These are phyloP conservation scores for Syzygium grande DNA, from an alignment of 345 rosid species.

Conservation along the genomic window DNA sequence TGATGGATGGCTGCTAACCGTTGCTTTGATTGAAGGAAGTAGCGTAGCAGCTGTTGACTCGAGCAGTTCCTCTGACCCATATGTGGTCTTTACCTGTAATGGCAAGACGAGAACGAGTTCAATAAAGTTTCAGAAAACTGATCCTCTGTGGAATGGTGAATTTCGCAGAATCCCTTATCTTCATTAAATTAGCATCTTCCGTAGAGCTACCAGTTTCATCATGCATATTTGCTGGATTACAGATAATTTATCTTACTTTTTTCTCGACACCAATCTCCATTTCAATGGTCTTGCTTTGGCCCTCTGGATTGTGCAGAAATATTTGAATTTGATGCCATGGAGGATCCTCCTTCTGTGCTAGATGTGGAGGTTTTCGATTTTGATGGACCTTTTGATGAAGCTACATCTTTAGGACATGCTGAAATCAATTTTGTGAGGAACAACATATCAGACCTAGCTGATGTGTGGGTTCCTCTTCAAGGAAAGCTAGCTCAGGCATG, in stretches of 20 bases:
- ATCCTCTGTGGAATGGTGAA: slow-evolving; percentile 91
- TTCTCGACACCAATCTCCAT: background rate
- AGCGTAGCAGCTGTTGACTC: slow-evolving; percentile 88
- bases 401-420: slow-evolving; percentile 76
- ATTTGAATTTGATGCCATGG: slow-evolving; percentile 96
- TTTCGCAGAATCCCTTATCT: background rate
- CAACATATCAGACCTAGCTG: slow-evolving; percentile 80
- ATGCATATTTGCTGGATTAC: background rate
- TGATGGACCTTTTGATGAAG: slow-evolving; percentile 90
- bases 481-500: slow-evolving; percentile 92
- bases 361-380: slow-evolving; percentile 90
- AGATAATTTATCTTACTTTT: background rate
- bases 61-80: slow-evolving; percentile 86
- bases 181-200: background rate
- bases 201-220: background rate
- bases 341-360: slow-evolving; percentile 90
- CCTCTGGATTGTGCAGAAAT: slow-evolving; percentile 58
- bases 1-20: slow-evolving; percentile 92
- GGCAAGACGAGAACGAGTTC: slow-evolving; percentile 92
- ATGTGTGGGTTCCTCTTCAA: slow-evolving; percentile 80
- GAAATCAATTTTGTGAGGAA: slow-evolving; percentile 85
- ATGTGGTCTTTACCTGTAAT: slow-evolving; percentile 84
- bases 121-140: slow-evolving; percentile 82
- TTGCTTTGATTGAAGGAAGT: slow-evolving; percentile 84
- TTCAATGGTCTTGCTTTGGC: background rate